Conservation (phyloP, 192 early-diverging fungal genomes). For the Mortierella alpina region DNA sequence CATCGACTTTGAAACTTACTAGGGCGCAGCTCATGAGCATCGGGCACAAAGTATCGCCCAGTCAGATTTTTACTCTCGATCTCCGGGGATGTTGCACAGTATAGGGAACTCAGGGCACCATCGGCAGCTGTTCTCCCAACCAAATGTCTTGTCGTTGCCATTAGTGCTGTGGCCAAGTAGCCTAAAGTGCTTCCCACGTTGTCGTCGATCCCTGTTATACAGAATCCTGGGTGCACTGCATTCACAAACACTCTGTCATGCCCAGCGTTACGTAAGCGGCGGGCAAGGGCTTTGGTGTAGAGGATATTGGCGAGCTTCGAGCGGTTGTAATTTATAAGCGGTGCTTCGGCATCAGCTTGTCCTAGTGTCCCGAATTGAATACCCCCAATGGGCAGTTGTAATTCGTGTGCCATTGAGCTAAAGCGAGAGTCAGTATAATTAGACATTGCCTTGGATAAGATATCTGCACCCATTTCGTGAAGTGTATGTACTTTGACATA, state of each 20-base stretch:
- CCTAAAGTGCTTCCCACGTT: constrained; percentile 2
- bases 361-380: constrained; percentile 60
- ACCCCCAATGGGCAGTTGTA: constrained; percentile 29
- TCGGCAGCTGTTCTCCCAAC: constrained; percentile 39
- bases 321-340: constrained; percentile 55
- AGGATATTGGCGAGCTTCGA: constrained; percentile 69
- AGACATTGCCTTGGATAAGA: background rate
- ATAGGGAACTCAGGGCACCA: constrained; percentile 61
- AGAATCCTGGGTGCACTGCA: constrained; percentile 61
- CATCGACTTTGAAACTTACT: background rate
- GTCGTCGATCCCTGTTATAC: constrained; percentile 19
- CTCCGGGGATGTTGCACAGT: constrained; percentile 64
- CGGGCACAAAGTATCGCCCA: constrained; percentile 51
- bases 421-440: constrained; percentile 12
- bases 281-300: constrained; percentile 61
- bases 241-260: constrained; percentile 55
- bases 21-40: constrained; percentile 45
- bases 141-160: background rate
- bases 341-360: constrained; percentile 36
- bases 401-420: constrained; percentile 48
- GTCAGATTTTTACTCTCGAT: constrained; percentile 56
- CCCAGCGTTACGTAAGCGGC: constrained; percentile 27
- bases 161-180: background rate
- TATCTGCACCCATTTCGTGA: background rate
- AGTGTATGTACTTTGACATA: background rate